phyloP scores from a whole-genome alignment of 2,329 filamentous ascomycete genomes.

The Scytalidium lignicola region DNA sequence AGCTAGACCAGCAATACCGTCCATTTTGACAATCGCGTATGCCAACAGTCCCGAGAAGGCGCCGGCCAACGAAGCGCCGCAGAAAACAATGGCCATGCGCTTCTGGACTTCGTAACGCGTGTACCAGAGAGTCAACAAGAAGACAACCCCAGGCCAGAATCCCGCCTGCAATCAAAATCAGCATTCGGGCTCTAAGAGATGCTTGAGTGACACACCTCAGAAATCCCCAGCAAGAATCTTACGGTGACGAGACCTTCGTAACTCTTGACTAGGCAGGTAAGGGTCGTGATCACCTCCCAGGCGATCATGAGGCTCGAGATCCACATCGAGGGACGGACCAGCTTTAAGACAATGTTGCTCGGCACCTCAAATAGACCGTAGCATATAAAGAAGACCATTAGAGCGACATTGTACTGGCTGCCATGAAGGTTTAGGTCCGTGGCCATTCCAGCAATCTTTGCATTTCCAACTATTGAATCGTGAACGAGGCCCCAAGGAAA shows the following conservation, averaged over 20 bases:
- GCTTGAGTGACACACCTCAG: slow-evolving; percentile 25
- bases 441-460: slow-evolving; percentile 7
- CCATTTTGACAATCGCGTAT: not conserved
- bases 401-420: slow-evolving; percentile 14
- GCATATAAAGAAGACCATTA: slow-evolving; percentile 50
- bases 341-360: slow-evolving; percentile 47
- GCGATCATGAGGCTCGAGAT: slow-evolving; percentile 32
- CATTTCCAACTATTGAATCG: slow-evolving; percentile 53
- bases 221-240: slow-evolving; percentile 4
- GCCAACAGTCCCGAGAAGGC: slow-evolving; percentile 38
- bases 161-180: not conserved
- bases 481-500: not conserved
- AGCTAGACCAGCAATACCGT: not conserved
- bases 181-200: slow-evolving; percentile 7
- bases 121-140: slow-evolving; percentile 21
- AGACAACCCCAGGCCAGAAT: slow-evolving; percentile 33
- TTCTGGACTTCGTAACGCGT: slow-evolving; percentile 29
- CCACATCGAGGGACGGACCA: slow-evolving; percentile 46
- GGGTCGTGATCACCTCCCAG: slow-evolving; percentile 28
- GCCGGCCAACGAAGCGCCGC: slow-evolving; percentile 33
- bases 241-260: slow-evolving; percentile 1
- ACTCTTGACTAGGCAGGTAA: slow-evolving; percentile 58
- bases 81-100: slow-evolving; percentile 35
- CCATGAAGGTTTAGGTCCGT: slow-evolving; percentile 8
- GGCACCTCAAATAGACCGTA: slow-evolving; percentile 45